phyloP scores from a whole-genome alignment of 768 basidiomycete genomes.

The Cubamyces sp. region DNA sequence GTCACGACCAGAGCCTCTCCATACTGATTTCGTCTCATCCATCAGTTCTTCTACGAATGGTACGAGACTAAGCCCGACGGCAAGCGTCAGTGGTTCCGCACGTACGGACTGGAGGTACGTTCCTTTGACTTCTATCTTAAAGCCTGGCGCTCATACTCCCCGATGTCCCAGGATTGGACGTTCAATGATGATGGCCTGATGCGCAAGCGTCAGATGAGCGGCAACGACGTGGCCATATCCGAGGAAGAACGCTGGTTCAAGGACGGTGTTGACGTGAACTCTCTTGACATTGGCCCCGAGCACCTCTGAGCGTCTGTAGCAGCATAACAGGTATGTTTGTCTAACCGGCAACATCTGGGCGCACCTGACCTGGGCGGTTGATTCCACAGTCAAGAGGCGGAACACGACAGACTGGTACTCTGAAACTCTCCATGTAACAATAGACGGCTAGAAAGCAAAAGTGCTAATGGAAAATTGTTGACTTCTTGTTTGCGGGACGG shows the following conservation, averaged over 20 bases:
- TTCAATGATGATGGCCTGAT: constrained; percentile 54
- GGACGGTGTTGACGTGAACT: constrained; percentile 45
- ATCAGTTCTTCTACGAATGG: constrained; percentile 47
- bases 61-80: constrained; percentile 47
- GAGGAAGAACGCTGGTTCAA: constrained; percentile 57
- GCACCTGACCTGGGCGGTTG: too few relatives aligned
- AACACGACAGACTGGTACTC: too few relatives aligned
- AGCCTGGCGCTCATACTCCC: not conserved
- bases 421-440: too few relatives aligned
- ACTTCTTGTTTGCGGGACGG: too few relatives aligned
- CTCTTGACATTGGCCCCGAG: constrained; percentile 40
- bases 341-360: too few relatives aligned
- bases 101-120: constrained; percentile 50
- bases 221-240: constrained; percentile 49
- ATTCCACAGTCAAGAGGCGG: too few relatives aligned
- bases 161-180: constrained; percentile 52
- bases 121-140: not conserved
- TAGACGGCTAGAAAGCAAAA: too few relatives aligned
- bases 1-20: not conserved
- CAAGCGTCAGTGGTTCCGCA: constrained; percentile 46
- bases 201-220: constrained; percentile 58
- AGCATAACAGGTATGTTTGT: not conserved
- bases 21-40: not conserved
- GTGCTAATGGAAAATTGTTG: too few relatives aligned
- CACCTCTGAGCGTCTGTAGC: constrained; percentile 9